phyloP scores from a whole-genome alignment of 1,139 yeast genomes.

The Candida tetrigidarum region DNA sequence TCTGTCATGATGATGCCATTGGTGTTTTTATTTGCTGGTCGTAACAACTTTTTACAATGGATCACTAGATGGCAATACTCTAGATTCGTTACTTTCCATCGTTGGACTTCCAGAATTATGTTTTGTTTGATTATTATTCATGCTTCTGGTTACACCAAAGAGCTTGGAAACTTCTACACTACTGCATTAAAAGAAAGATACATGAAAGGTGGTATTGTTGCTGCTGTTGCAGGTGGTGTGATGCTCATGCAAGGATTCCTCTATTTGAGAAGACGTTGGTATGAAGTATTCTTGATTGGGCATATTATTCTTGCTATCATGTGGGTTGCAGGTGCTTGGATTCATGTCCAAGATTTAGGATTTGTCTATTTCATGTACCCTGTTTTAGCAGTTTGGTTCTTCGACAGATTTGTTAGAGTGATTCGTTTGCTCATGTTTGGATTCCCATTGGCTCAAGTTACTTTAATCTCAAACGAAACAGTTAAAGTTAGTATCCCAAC shows the following conservation, averaged over 20 bases:
- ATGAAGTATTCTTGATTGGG: conserved; percentile 44
- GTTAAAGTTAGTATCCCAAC: conserved; percentile 44
- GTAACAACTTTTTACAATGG: conserved; percentile 48
- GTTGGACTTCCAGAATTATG: conserved; percentile 41
- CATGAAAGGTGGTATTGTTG: conserved; percentile 32
- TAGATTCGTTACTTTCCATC: conserved; percentile 41
- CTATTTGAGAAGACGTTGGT: conserved; percentile 43
- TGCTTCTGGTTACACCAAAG: conserved; percentile 41
- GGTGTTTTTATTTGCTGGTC: conserved; percentile 45
- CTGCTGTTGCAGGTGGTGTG: conserved; percentile 36
- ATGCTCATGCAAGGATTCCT: conserved; percentile 43
- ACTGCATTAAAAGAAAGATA: conserved; percentile 8
- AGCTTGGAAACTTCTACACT: conserved; percentile 8
- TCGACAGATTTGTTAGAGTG: conserved; percentile 48
- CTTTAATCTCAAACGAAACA: conserved; percentile 41
- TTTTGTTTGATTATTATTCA: conserved; percentile 34
- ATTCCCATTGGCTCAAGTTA: conserved; percentile 38
- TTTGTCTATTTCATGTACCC: conserved; percentile 45
- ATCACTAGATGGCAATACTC: conserved; percentile 42
- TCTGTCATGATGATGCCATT: conserved; percentile 36
- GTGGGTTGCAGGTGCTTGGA: conserved; percentile 46
- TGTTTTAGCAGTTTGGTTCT: conserved; percentile 44
- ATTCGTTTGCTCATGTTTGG: conserved; percentile 40
- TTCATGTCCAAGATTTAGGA: conserved; percentile 45
- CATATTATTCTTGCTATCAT: conserved; percentile 48